Conservation (phyloP, 23 red algal species). For the Gracilaria caudata region DNA sequence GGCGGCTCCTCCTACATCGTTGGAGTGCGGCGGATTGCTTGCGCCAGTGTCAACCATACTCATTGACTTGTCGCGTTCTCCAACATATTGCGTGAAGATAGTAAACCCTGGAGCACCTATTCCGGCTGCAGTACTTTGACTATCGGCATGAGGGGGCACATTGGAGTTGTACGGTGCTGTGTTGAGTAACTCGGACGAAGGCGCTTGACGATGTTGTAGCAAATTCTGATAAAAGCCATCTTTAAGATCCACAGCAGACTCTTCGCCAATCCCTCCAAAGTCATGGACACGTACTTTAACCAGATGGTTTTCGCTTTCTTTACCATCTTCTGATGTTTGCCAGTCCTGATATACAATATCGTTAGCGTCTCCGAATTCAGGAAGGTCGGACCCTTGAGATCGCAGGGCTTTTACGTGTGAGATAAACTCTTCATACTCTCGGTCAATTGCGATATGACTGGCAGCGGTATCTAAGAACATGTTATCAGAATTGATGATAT, state of each 20-base stretch:
- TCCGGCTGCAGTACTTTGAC: constrained; percentile 16
- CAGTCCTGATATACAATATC: constrained; percentile 53
- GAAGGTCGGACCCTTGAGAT: constrained; percentile 11
- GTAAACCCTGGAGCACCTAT: constrained; percentile 33
- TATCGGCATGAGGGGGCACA: neutral
- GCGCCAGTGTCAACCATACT: neutral
- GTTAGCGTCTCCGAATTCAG: constrained; percentile 23
- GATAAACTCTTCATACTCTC: constrained; percentile 9
- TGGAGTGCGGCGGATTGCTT: neutral
- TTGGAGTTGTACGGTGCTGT: neutral
- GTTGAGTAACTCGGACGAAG: neutral
- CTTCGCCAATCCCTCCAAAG: constrained; percentile 41
- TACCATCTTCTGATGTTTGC: constrained; percentile 13
- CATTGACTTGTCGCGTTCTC: neutral
- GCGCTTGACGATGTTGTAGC: neutral
- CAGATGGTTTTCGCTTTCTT: constrained; percentile 21
- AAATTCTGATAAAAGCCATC: constrained; percentile 22
- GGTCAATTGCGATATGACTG: constrained; percentile 13
- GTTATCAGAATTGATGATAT: constrained; percentile 19
- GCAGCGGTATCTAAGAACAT: constrained; percentile 1
- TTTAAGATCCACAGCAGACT: neutral
- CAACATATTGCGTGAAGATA: constrained; percentile 11
- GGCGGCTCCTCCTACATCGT: neutral
- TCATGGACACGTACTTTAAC: constrained; percentile 30
- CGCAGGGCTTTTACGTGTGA: constrained; percentile 6